A percentile compares a stretch with the other conserved stretches of the same genome.
These are phyloP conservation scores for Ophiostoma tasmaniense DNA, from an alignment of 2,329 filamentous ascomycete genomes.

Conservation along the genomic window DNA sequence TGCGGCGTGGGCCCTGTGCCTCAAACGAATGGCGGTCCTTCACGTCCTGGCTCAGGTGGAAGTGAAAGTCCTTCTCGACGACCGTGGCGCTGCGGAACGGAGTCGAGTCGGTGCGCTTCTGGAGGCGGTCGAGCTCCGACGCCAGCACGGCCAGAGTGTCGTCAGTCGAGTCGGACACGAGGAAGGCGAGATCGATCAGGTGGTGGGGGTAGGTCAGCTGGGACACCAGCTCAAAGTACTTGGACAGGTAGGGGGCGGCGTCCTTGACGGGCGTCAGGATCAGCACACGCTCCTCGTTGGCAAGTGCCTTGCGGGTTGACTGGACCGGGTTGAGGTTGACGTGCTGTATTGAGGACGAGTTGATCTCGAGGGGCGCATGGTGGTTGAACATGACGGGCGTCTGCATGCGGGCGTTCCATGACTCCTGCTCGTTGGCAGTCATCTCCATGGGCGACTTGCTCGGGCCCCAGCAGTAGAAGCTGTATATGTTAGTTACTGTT, in stretches of 20 bases:
- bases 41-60: slow-evolving; percentile 66
- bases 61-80: slow-evolving; percentile 85
- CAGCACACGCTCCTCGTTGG: slow-evolving; percentile 78
- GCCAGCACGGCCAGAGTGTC: slow-evolving; percentile 83
- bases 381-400: slow-evolving; percentile 96
- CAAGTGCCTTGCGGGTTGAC: slow-evolving; percentile 68
- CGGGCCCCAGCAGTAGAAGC: slow-evolving; percentile 96
- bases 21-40: slow-evolving; percentile 76
- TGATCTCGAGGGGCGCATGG: slow-evolving; percentile 78
- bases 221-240: slow-evolving; percentile 88
- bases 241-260: slow-evolving; percentile 69
- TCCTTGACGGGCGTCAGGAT: slow-evolving; percentile 91
- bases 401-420: slow-evolving; percentile 81
- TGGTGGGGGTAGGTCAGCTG: slow-evolving; percentile 90
- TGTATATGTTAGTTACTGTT: slow-evolving; percentile 31
- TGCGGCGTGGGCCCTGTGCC: slow-evolving; percentile 82
- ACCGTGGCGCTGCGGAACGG: slow-evolving; percentile 81
- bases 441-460: slow-evolving; percentile 94
- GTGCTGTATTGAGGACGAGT: slow-evolving; percentile 67
- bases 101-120: slow-evolving; percentile 68
- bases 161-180: slow-evolving; percentile 85
- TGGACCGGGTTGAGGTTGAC: slow-evolving; percentile 78
- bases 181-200: slow-evolving; percentile 88
- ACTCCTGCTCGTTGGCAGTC: slow-evolving; percentile 78
- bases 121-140: slow-evolving; percentile 78